A percentile compares a stretch with the other conserved stretches of the same genome.
Conservation (phyloP, 495 filamentous ascomycete species). For the Penicillium ucsense region DNA sequence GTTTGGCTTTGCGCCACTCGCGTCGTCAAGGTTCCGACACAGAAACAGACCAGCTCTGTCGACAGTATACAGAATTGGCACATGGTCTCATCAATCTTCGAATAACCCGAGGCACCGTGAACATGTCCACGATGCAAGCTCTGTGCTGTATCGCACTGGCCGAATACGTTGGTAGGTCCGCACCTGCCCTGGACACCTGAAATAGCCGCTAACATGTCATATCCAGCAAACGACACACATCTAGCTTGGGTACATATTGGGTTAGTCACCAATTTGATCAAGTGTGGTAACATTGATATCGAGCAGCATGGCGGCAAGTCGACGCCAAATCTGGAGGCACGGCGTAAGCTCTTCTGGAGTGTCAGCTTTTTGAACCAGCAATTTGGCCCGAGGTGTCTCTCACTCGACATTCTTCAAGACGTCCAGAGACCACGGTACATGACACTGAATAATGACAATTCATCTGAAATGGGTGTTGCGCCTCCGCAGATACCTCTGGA, state of each 20-base stretch:
- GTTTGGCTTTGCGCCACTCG: conserved; percentile 27
- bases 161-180: conserved; percentile 25
- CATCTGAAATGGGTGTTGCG: conserved; percentile 8
- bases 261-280: conserved; percentile 19
- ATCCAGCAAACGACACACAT: conserved; percentile 15
- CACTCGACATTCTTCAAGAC: conserved; percentile 24
- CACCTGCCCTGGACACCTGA: too few relatives aligned
- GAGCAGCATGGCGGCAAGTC: conserved; percentile 19
- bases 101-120: conserved; percentile 31
- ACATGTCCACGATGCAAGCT: conserved; percentile 31
- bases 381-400: conserved; percentile 26
- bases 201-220: too few relatives aligned
- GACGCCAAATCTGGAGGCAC: conserved; percentile 19
- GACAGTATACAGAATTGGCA: conserved; percentile 27
- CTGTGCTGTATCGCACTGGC: conserved; percentile 31
- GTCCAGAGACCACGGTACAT: conserved; percentile 20
- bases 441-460: conserved; percentile 6
- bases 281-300: conserved; percentile 28
- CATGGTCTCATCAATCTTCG: conserved; percentile 28
- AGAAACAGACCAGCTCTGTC: conserved; percentile 19
- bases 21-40: conserved; percentile 6
- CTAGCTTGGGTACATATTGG: conserved; percentile 14
- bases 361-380: conserved; percentile 33
- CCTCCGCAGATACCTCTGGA: conserved; percentile 18
- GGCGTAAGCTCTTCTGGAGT: conserved; percentile 32